A percentile compares a stretch with the other conserved stretches of the same genome.
These are phyloP conservation scores for Podospora didyma DNA, from an alignment of 495 filamentous ascomycete species.

Conservation along the genomic window DNA sequence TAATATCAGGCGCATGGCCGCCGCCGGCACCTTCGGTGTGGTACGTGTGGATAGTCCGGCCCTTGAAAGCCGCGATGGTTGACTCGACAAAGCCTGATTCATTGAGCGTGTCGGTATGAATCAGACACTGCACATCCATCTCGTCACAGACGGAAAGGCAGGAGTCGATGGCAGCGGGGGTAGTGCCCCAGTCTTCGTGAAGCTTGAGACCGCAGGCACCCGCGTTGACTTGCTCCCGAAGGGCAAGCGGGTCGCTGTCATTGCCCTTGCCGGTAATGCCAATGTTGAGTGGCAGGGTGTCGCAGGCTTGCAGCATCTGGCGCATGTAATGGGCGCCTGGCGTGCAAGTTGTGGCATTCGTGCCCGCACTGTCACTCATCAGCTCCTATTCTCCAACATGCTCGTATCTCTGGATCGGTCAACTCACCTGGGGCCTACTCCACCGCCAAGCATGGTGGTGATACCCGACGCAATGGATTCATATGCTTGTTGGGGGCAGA, in stretches of 20 bases:
- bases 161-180: slow-evolving; percentile 87
- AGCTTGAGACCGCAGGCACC: slow-evolving; percentile 91
- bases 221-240: slow-evolving; percentile 77
- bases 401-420: neutral
- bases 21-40: slow-evolving; percentile 97
- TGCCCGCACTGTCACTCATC: slow-evolving; percentile 63
- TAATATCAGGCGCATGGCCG: slow-evolving; percentile 96
- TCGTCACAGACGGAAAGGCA: slow-evolving; percentile 88
- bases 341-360: slow-evolving; percentile 93
- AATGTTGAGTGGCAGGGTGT: slow-evolving; percentile 82
- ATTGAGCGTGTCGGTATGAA: slow-evolving; percentile 97
- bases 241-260: slow-evolving; percentile 66
- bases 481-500: slow-evolving; percentile 90
- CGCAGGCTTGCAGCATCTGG: slow-evolving; percentile 90
- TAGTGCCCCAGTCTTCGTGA: slow-evolving; percentile 96
- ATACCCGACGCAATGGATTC: slow-evolving; percentile 86
- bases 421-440: slow-evolving; percentile 54
- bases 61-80: slow-evolving; percentile 81
- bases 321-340: slow-evolving; percentile 79
- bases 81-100: slow-evolving; percentile 96
- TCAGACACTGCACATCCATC: slow-evolving; percentile 88
- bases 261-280: slow-evolving; percentile 97
- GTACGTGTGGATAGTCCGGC: slow-evolving; percentile 94
- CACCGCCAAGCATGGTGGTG: slow-evolving; percentile 89
- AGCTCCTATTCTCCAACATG: slow-evolving; percentile 8